A percentile compares a stretch with the other conserved stretches of the same genome.
phyloP scores from a whole-genome alignment of 345 rosid species.

The Nephelium lappaceum region DNA sequence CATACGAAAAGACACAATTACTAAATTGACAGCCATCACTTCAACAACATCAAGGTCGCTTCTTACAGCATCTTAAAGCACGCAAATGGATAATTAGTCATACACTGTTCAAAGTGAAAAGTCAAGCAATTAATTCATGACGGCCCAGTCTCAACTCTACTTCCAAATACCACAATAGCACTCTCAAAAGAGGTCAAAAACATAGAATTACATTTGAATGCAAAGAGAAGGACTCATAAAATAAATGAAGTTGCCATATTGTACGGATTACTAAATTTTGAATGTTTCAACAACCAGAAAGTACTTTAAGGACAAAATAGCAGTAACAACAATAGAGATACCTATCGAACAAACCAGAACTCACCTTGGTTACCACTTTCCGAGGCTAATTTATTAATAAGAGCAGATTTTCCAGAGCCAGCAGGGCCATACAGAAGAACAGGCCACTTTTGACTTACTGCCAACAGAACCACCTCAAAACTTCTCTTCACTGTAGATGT shows the following conservation, averaged over 20 bases:
- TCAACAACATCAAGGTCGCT: background rate
- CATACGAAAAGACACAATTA: background rate
- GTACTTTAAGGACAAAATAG: background rate
- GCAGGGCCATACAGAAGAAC: slow-evolving; percentile 90
- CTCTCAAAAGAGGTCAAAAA: background rate
- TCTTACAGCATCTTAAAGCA: background rate
- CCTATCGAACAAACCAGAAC: background rate
- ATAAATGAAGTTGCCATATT: background rate
- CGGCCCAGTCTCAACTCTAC: background rate
- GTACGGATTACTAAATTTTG: background rate
- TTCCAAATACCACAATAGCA: background rate
- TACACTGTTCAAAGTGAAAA: background rate
- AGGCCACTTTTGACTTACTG: slow-evolving; percentile 90
- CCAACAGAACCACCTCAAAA: slow-evolving; percentile 77
- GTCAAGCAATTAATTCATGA: background rate
- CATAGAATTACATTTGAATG: background rate
- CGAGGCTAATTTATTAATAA: slow-evolving; percentile 67
- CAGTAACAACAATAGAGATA: background rate
- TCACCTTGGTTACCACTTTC: slow-evolving; percentile 78
- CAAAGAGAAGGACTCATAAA: slow-evolving; percentile 1
- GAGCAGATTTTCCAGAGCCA: slow-evolving; percentile 93
- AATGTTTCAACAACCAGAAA: background rate
- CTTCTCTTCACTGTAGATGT: slow-evolving; percentile 62
- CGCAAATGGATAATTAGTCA: background rate
- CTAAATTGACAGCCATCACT: background rate